These are phyloP conservation scores for Intubia oerlemansii DNA, from an alignment of 2,329 filamentous ascomycete species.

Conservation along the genomic window DNA sequence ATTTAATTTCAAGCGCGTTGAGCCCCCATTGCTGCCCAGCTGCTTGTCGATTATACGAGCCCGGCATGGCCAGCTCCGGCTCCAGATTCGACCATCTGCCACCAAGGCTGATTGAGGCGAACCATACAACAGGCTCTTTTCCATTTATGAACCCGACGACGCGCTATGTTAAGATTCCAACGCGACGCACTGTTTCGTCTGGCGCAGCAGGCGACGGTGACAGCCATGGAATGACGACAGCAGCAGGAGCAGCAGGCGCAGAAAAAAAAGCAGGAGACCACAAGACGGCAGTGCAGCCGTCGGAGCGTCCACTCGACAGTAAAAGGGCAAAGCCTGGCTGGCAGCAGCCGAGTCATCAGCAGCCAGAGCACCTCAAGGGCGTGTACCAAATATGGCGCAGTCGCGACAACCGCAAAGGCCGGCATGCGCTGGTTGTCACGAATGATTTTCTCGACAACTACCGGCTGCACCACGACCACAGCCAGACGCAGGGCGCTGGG, in stretches of 20 bases:
- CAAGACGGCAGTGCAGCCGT: not conserved
- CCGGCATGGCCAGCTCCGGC: too few relatives aligned
- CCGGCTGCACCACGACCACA: not conserved
- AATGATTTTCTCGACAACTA: conserved; percentile 6
- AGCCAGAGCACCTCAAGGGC: too few relatives aligned
- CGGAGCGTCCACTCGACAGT: too few relatives aligned
- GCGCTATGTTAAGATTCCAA: conserved; percentile 7
- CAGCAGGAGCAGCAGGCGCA: not conserved
- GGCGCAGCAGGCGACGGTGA: too few relatives aligned
- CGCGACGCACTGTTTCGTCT: too few relatives aligned
- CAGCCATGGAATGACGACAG: too few relatives aligned
- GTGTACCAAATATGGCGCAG: conserved; percentile 19
- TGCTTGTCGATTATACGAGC: too few relatives aligned
- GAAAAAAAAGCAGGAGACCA: not conserved
- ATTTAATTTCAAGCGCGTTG: not conserved
- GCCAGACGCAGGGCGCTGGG: not conserved
- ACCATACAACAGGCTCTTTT: conserved; percentile 1
- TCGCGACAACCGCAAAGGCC: conserved; percentile 21
- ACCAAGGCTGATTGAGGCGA: conserved; percentile 2
- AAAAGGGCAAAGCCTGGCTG: too few relatives aligned
- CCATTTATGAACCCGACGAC: conserved; percentile 8
- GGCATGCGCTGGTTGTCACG: conserved; percentile 14
- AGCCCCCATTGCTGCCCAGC: too few relatives aligned
- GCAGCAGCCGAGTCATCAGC: too few relatives aligned
- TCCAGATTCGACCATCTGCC: conserved; percentile 2